Evolutionary conservation across 2,329 filamentous ascomycete genomes (phyloP).

Genomic region (Aspergillus ochraceoroseus): DNA sequence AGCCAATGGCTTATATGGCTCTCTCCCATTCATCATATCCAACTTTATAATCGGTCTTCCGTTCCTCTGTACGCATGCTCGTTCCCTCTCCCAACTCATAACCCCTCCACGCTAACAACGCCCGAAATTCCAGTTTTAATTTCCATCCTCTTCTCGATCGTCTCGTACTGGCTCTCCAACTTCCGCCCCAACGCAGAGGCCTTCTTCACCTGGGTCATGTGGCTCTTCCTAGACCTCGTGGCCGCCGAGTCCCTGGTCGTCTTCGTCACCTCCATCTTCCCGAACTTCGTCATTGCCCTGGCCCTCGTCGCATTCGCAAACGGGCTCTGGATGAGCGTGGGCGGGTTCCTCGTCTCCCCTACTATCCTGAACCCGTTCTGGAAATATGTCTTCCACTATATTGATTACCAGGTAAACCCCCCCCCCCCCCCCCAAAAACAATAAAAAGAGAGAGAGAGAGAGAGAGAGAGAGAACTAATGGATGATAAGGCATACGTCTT

Average conservation of each 20-base stretch:
- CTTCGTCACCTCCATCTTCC: constrained; percentile 65
- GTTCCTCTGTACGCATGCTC: constrained; percentile 57
- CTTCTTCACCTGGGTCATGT: constrained; percentile 76
- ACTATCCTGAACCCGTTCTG: constrained; percentile 74
- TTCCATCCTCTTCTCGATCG: constrained; percentile 65
- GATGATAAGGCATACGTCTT: constrained; percentile 71
- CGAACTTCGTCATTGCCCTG: constrained; percentile 73
- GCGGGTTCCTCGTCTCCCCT: constrained; percentile 73
- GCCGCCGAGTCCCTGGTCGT: constrained; percentile 80
- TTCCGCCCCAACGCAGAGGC: constrained; percentile 61
- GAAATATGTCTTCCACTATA: constrained; percentile 82
- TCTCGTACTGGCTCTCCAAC: constrained; percentile 76
- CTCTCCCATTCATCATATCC: constrained; percentile 65
- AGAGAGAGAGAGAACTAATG: too few relatives aligned
- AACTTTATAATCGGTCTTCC: constrained; percentile 81
- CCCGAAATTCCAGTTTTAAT: constrained; percentile 55
- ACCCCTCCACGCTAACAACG: too few relatives aligned
- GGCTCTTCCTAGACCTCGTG: constrained; percentile 78
- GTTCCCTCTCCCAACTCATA: background rate
- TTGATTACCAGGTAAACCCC: constrained; percentile 66
- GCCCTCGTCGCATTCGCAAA: constrained; percentile 80
- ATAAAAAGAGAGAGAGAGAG: background rate
- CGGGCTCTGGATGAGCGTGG: constrained; percentile 82
- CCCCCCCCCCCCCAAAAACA: background rate
- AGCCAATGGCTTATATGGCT: constrained; percentile 73